Evolutionary conservation across 2,329 filamentous ascomycete species (phyloP).

Genomic region (Thermoascus crustaceus): DNA sequence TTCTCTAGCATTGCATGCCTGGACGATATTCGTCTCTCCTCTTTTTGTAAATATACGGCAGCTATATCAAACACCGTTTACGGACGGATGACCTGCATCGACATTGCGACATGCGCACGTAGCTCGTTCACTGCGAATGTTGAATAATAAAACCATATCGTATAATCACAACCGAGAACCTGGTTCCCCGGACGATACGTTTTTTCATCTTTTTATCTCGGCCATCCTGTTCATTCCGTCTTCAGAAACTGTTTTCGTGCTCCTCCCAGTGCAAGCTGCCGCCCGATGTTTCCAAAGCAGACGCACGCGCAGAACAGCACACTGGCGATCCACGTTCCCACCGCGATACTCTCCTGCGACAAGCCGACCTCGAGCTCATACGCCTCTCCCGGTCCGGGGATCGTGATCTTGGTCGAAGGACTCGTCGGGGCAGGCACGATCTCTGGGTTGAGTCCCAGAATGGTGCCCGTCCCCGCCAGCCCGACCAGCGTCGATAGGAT

Average conservation of each 20-base stretch:
- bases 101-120: no score
- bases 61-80: no score
- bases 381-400: constrained; percentile 22
- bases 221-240: constrained; percentile 7
- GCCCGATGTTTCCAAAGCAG: constrained; percentile 92
- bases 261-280: constrained; percentile 57
- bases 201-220: no score
- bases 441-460: constrained; percentile 68
- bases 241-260: constrained; percentile 15
- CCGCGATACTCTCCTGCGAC: constrained; percentile 47
- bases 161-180: no score
- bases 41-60: no score
- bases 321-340: constrained; percentile 82
- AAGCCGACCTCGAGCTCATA: constrained; percentile 26
- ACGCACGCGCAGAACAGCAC: constrained; percentile 92
- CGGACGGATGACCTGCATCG: no score
- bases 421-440: constrained; percentile 63
- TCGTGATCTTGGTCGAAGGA: constrained; percentile 22
- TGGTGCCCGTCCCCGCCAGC: constrained; percentile 61
- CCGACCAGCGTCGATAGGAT: constrained; percentile 68
- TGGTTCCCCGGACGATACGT: no score
- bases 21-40: no score
- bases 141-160: no score
- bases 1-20: not conserved
- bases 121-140: no score